Conservation (phyloP, 257 asterid species). For the Solanum verrucosum region DNA sequence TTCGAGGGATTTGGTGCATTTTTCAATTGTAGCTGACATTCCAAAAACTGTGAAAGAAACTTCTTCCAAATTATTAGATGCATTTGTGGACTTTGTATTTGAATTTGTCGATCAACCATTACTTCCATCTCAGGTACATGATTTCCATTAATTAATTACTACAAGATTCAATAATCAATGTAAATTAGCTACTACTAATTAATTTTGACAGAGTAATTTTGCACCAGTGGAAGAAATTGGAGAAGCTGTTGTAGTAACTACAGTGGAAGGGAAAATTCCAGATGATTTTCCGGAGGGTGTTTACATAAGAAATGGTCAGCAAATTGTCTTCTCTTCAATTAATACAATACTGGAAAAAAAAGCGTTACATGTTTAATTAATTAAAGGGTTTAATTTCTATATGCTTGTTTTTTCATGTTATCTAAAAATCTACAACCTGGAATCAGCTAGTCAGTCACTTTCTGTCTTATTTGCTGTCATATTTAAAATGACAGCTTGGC, state of each 20-base stretch:
- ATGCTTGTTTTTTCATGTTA: not conserved
- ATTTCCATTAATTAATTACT: not conserved
- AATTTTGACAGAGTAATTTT: constrained; percentile 38
- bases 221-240: constrained; percentile 58
- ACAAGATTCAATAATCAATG: not conserved
- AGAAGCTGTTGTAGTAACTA: constrained; percentile 14
- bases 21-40: constrained; percentile 5
- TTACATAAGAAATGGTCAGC: constrained; percentile 54
- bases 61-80: constrained; percentile 28
- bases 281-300: constrained; percentile 54
- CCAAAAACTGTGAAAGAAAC: constrained; percentile 17
- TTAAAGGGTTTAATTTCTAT: not conserved
- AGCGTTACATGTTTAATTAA: not conserved
- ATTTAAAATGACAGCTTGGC: not conserved
- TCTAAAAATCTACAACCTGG: not conserved
- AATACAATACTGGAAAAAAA: no score
- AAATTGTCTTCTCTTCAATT: not conserved
- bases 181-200: not conserved
- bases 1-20: constrained; percentile 19
- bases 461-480: not conserved
- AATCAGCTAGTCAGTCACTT: not conserved
- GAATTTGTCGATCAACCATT: constrained; percentile 43
- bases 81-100: constrained; percentile 33
- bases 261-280: constrained; percentile 39
- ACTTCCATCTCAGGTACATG: constrained; percentile 52